Percentiles rank a stretch among this genome's conserved stretches.
phyloP scores from a whole-genome alignment of 345 rosid species.

The Linum trigynum region DNA sequence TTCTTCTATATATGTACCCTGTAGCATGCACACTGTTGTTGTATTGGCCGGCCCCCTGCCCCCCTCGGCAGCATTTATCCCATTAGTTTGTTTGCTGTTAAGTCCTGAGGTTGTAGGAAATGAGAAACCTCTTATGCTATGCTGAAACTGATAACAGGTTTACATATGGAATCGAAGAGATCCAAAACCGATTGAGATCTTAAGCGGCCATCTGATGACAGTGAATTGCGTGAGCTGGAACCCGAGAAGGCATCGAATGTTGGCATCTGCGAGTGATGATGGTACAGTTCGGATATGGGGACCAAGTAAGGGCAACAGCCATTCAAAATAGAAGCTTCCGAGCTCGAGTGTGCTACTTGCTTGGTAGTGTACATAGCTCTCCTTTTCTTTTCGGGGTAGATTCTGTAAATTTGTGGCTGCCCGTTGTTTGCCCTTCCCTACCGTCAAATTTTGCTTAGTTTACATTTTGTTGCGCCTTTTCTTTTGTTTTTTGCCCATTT shows the following conservation, averaged over 20 bases:
- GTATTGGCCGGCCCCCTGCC: too few species aligned
- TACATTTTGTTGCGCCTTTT: too few species aligned
- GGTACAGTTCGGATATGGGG: conserved; percentile 77
- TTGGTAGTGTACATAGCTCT: conserved; percentile 10
- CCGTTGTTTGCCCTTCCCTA: too few species aligned
- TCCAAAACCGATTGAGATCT: conserved; percentile 51
- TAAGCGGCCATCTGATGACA: conserved; percentile 69
- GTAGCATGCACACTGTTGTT: too few species aligned
- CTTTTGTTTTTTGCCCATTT: too few species aligned
- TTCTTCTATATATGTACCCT: background rate
- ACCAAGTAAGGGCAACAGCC: conserved; percentile 21
- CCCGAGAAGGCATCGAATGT: conserved; percentile 55
- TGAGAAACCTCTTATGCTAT: conserved; percentile 2
- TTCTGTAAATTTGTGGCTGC: conserved; percentile 16
- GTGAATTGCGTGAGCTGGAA: conserved; percentile 92
- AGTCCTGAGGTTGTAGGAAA: background rate
- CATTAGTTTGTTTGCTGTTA: background rate
- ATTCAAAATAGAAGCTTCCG: conserved; percentile 11
- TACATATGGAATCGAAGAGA: conserved; percentile 62
- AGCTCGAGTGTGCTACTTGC: background rate
- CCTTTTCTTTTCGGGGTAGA: conserved; percentile 17
- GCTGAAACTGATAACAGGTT: conserved; percentile 34
- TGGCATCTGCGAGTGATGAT: conserved; percentile 86
- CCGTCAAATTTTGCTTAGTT: too few species aligned
- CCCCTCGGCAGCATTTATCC: background rate